Evolutionary conservation across 495 filamentous ascomycete species (phyloP).

Genomic region (Usnea hakonensis): DNA sequence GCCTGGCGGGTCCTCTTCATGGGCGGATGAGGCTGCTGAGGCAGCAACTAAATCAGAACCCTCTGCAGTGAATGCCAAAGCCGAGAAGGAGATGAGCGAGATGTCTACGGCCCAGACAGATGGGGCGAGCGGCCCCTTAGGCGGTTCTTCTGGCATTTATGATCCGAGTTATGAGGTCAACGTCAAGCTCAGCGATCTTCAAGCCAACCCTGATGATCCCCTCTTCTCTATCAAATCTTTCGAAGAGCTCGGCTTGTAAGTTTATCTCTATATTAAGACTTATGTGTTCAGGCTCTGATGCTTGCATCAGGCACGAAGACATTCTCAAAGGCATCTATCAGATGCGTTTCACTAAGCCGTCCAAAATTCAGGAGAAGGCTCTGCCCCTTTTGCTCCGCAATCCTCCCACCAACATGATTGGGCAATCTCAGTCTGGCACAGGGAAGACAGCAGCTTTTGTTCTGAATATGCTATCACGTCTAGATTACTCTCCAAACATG

Average conservation of each 20-base stretch:
- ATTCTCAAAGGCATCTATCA: conserved; percentile 58
- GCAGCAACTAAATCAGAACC: conserved; percentile 16
- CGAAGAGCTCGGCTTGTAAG: conserved; percentile 78
- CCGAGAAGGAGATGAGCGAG: conserved; percentile 21
- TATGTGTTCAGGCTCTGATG: neutral
- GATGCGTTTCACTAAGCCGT: conserved; percentile 90
- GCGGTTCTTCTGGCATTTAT: conserved; percentile 50
- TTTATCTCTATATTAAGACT: conserved; percentile 18
- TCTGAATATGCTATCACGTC: conserved; percentile 76
- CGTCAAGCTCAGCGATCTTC: conserved; percentile 83
- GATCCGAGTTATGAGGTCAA: conserved; percentile 76
- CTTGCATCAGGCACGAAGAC: conserved; percentile 34
- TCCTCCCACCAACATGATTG: conserved; percentile 86
- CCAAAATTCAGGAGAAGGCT: conserved; percentile 92
- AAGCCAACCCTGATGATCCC: conserved; percentile 78
- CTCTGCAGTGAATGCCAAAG: conserved; percentile 13
- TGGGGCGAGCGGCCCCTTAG: conserved; percentile 38
- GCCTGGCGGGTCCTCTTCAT: conserved; percentile 8
- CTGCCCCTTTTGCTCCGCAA: conserved; percentile 77
- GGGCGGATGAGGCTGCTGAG: conserved; percentile 17
- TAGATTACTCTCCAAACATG: conserved; percentile 57
- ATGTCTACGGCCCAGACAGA: conserved; percentile 41
- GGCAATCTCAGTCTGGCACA: conserved; percentile 96
- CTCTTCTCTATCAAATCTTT: conserved; percentile 79
- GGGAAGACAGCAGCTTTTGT: conserved; percentile 98